phyloP scores from a whole-genome alignment of 208 protist species.

The Trypanosoma rangeli region DNA sequence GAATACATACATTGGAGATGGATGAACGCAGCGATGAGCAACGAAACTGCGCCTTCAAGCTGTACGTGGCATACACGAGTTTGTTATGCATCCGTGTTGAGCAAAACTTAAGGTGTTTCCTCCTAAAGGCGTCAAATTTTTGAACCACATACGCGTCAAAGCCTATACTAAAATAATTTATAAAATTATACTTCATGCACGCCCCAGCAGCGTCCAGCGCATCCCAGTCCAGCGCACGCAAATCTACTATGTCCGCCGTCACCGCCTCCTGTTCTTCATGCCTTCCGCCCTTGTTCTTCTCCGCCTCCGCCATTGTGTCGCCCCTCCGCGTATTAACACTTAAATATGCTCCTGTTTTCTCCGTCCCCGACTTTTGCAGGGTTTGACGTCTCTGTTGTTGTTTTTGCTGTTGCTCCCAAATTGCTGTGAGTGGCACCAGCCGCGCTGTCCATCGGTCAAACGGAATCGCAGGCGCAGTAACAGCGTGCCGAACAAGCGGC shows the following conservation, averaged over 20 bases:
- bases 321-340: background rate
- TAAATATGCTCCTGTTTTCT: background rate
- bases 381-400: background rate
- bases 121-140: slow-evolving; percentile 58
- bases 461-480: slow-evolving; percentile 45
- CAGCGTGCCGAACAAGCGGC: slow-evolving; percentile 34
- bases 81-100: slow-evolving; percentile 69
- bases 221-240: slow-evolving; percentile 57
- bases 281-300: background rate
- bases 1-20: slow-evolving; percentile 62
- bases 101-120: slow-evolving; percentile 52
- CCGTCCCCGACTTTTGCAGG: background rate
- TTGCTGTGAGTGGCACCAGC: slow-evolving; percentile 58
- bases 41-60: slow-evolving; percentile 38
- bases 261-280: slow-evolving; percentile 1
- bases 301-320: background rate
- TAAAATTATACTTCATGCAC: slow-evolving; percentile 43
- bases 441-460: slow-evolving; percentile 79
- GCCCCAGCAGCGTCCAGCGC: slow-evolving; percentile 13
- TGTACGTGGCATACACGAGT: slow-evolving; percentile 67
- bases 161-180: slow-evolving; percentile 85
- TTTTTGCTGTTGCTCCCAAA: slow-evolving; percentile 29
- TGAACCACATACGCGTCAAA: slow-evolving; percentile 76
- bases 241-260: background rate
- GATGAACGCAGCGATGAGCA: slow-evolving; percentile 48